Base-by-base conservation (phyloP, 352 stramenopile species). In the Phytopythium montanum region DNA sequence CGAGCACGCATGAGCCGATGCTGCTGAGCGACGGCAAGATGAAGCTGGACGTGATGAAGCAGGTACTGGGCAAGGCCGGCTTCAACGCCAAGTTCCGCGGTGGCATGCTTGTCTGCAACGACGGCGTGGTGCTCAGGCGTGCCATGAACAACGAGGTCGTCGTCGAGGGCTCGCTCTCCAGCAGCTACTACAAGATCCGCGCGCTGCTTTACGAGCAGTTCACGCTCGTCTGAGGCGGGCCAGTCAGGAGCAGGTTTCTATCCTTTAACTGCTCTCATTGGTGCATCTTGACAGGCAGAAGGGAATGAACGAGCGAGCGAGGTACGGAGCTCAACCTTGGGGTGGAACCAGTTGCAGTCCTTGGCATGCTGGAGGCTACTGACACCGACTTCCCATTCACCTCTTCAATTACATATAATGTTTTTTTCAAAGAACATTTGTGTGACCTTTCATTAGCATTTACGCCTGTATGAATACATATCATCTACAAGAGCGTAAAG, bases 1-100 rank as follows among this genome's bases (percentile, higher is more conserved):
- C 56, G 21, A 70, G 68, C 18, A 76, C 71, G 4, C 87, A 96
- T 65, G 78, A 91, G 26, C 87, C 87, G 14, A 90, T 96, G 45
- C 60, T 94, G 53, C 73, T 96, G 50, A 94, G 83, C 54, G 85
- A 96, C 48, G 87, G 85, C 70, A 95, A 95, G 70, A 85, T 95
- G 68, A 96, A 94, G 69, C 72, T 96, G 59, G 84, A 94, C 60
- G 75, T 93, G 60, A 94, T 96, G 85, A 94, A 95, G 68, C 85
- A 94, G 62, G 78, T 95, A 56, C 69, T 96, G 33, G 82, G 81
- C 39, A 92, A 92, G 50, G 84, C 85, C 13, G 87, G 85, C 0
- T 96, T 94, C 69, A 87, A 96, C 61, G 87, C 85, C 66, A 96
- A 95, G 59, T 95, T 94, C 59, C 84, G 81, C n/a, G 81, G 87